A percentile compares a stretch with the other conserved stretches of the same genome.
These are phyloP conservation scores for Exophiala mesophila DNA, from an alignment of 2,329 filamentous ascomycete species.

Conservation along the genomic window DNA sequence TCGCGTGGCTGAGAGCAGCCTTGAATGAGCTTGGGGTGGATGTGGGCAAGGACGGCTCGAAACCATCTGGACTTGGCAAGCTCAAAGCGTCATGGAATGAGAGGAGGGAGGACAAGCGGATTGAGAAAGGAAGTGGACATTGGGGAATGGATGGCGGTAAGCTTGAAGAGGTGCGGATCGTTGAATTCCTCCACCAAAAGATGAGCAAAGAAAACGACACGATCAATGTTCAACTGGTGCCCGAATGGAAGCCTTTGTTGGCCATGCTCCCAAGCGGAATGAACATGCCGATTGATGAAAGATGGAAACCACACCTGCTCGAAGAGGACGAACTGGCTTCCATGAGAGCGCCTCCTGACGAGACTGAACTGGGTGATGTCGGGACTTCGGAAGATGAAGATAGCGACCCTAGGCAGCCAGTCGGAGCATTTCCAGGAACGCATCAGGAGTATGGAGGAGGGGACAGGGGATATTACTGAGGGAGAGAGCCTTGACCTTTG, in stretches of 20 bases:
- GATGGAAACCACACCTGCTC: constrained; percentile 60
- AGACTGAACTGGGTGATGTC: constrained; percentile 35
- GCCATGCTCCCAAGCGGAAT: constrained; percentile 80
- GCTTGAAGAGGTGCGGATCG: constrained; percentile 75
- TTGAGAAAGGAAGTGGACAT: constrained; percentile 57
- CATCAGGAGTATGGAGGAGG: constrained; percentile 18
- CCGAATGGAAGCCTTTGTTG: constrained; percentile 65
- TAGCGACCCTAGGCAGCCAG: constrained; percentile 33
- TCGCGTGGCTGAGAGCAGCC: constrained; percentile 80
- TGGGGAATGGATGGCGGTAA: constrained; percentile 84
- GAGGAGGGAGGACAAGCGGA: constrained; percentile 54
- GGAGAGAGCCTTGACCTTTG: too few species aligned
- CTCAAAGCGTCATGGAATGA: constrained; percentile 27
- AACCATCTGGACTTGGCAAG: constrained; percentile 23
- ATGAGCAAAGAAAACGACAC: constrained; percentile 94
- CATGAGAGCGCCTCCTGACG: constrained; percentile 55
- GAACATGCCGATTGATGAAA: constrained; percentile 62
- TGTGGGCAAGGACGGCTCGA: constrained; percentile 26
- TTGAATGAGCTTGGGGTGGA: constrained; percentile 47
- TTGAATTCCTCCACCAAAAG: constrained; percentile 81
- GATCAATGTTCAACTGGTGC: constrained; percentile 76
- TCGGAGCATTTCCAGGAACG: constrained; percentile 33
- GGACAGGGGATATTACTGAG: constrained; percentile 17
- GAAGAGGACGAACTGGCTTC: constrained; percentile 57
- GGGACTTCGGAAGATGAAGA: constrained; percentile 36